Conservation (phyloP, 2,329 filamentous ascomycete species). For the Lasiodiplodia sp. region DNA sequence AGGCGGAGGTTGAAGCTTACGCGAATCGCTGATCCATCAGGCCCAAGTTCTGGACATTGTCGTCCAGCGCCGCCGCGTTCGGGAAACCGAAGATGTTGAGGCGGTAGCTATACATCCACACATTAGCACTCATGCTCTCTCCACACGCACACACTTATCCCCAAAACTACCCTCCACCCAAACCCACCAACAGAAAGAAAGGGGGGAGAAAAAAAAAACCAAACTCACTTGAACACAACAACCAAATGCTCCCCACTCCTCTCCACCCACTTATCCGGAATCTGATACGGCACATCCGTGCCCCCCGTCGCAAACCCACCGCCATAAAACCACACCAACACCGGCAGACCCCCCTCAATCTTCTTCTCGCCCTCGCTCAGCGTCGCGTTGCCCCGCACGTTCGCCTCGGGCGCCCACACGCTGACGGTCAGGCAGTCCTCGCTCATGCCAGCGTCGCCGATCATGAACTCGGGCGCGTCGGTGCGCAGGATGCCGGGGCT, state of each 20-base stretch:
- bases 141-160: no score
- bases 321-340: constrained; percentile 34
- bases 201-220: constrained; percentile 40
- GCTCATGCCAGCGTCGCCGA: constrained; percentile 10
- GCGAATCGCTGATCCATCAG: constrained; percentile 49
- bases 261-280: constrained; percentile 27
- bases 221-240: constrained; percentile 36
- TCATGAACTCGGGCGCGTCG: constrained; percentile 23
- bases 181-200: no score
- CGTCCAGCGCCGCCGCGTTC: constrained; percentile 30
- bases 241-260: constrained; percentile 43
- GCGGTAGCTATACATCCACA: constrained; percentile 30
- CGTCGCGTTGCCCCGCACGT: constrained; percentile 32
- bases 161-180: no score
- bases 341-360: constrained; percentile 37
- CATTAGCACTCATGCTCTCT: background rate
- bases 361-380: background rate
- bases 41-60: constrained; percentile 42
- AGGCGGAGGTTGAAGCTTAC: background rate
- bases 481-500: constrained; percentile 33
- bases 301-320: constrained; percentile 30
- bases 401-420: constrained; percentile 39
- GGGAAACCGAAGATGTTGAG: constrained; percentile 51
- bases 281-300: constrained; percentile 20
- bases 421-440: constrained; percentile 46